phyloP scores from a whole-genome alignment of 495 filamentous ascomycete species.

The Xylaria bambusicola region DNA sequence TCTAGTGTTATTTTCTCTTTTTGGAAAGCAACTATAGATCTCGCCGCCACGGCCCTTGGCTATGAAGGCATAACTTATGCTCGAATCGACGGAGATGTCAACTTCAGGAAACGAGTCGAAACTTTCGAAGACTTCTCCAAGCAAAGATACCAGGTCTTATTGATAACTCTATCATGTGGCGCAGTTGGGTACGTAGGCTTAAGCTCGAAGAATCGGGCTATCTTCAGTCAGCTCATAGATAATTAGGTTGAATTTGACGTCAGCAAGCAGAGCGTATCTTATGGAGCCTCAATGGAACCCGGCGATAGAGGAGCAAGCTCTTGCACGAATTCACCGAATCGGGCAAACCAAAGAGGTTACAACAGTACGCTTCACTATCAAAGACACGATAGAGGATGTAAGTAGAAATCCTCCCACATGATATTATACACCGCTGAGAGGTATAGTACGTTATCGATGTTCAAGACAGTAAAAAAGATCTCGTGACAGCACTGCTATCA shows the following conservation, averaged over 20 bases:
- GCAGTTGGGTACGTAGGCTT: neutral
- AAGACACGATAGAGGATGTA: neutral
- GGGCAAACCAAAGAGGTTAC: slow-evolving; percentile 43
- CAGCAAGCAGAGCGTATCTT: slow-evolving; percentile 46
- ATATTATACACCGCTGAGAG: too few species aligned
- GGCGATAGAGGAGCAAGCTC: slow-evolving; percentile 52
- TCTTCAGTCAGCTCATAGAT: neutral
- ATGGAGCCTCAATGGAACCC: slow-evolving; percentile 58
- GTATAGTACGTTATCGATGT: too few species aligned
- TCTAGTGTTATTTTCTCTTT: neutral
- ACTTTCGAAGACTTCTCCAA: neutral
- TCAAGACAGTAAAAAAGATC: too few species aligned
- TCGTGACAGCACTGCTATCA: too few species aligned
- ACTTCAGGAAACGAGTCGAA: neutral
- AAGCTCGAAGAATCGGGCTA: neutral
- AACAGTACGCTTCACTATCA: neutral
- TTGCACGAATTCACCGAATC: slow-evolving; percentile 43
- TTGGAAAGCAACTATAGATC: neutral
- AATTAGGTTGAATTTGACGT: slow-evolving; percentile 46
- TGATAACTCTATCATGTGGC: neutral
- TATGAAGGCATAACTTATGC: neutral
- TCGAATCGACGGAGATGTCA: neutral
- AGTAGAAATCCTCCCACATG: too few species aligned
- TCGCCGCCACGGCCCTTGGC: neutral
- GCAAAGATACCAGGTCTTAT: neutral